Evolutionary conservation across 768 basidiomycete genomes (phyloP).

Genomic region (Hygrocybe punicea): DNA sequence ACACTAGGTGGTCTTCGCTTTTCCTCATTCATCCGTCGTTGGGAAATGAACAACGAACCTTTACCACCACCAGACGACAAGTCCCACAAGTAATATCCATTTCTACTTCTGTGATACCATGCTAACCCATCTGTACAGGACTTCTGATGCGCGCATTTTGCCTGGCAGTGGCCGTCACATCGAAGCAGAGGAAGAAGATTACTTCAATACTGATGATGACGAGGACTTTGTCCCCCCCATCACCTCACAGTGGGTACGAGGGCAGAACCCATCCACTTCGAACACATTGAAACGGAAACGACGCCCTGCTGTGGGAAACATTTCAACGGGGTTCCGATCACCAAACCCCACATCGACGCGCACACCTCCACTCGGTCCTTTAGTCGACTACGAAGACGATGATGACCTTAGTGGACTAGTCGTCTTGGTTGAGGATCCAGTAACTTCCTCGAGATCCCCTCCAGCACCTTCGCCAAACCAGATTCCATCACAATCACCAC

Average conservation of each 20-base stretch:
- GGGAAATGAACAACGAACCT: constrained; percentile 91
- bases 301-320: constrained; percentile 40
- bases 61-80: constrained; percentile 53
- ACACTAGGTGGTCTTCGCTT: constrained; percentile 66
- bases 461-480: constrained; percentile 9
- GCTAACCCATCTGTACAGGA: constrained; percentile 30
- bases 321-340: constrained; percentile 48
- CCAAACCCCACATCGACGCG: constrained; percentile 27
- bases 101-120: constrained; percentile 3
- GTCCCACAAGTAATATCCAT: constrained; percentile 45
- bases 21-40: constrained; percentile 67
- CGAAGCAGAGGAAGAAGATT: constrained; percentile 85
- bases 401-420: constrained; percentile 48
- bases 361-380: constrained; percentile 27
- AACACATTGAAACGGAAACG: constrained; percentile 58
- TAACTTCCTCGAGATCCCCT: not conserved
- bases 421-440: constrained; percentile 1
- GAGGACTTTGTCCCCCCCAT: constrained; percentile 40
- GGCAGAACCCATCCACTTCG: constrained; percentile 24
- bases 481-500: constrained; percentile 20
- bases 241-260: constrained; percentile 38
- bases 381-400: constrained; percentile 78
- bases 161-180: constrained; percentile 46
- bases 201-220: constrained; percentile 89
- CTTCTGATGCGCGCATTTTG: constrained; percentile 42